phyloP scores from a whole-genome alignment of 805 yeast species.

The Debaryomyces maramus region DNA sequence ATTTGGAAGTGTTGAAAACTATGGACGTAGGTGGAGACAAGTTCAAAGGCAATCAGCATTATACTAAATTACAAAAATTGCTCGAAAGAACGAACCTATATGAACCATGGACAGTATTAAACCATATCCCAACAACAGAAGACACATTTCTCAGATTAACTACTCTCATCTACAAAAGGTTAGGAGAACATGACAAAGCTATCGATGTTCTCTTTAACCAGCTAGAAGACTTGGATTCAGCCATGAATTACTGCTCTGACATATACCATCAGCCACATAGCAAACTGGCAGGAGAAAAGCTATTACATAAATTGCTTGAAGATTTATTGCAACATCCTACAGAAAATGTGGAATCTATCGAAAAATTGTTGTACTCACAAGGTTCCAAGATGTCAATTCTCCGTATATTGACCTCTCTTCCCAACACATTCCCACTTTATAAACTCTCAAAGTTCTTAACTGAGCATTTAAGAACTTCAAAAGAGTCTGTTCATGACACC shows the following conservation, averaged over 20 bases:
- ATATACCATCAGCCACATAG: conserved; percentile 40
- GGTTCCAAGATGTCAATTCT: conserved; percentile 49
- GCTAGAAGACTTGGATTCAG: conserved; percentile 54
- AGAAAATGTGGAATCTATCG: conserved; percentile 36
- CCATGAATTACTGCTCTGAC: conserved; percentile 59
- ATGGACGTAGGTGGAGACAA: conserved; percentile 5
- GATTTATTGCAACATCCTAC: conserved; percentile 43
- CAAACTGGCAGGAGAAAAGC: conserved; percentile 37
- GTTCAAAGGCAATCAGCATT: conserved; percentile 14
- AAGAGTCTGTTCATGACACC: conserved; percentile 38
- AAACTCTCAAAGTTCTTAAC: conserved; percentile 46
- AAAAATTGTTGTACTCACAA: conserved; percentile 41
- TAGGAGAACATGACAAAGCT: conserved; percentile 63
- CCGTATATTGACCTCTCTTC: conserved; percentile 51
- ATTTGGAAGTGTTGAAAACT: conserved; percentile 26
- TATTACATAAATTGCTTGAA: conserved; percentile 53
- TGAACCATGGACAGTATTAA: conserved; percentile 38
- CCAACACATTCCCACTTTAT: conserved; percentile 48
- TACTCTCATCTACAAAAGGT: conserved; percentile 56
- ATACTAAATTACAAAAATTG: conserved; percentile 33
- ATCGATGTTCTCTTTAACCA: conserved; percentile 60
- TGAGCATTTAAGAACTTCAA: conserved; percentile 42
- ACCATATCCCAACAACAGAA: conserved; percentile 32
- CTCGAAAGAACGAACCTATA: conserved; percentile 32
- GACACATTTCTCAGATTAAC: conserved; percentile 44